Percentiles rank a stretch among this genome's conserved stretches.
phyloP scores from a whole-genome alignment of 163 green algal genomes.

The Prototheca cutis region DNA sequence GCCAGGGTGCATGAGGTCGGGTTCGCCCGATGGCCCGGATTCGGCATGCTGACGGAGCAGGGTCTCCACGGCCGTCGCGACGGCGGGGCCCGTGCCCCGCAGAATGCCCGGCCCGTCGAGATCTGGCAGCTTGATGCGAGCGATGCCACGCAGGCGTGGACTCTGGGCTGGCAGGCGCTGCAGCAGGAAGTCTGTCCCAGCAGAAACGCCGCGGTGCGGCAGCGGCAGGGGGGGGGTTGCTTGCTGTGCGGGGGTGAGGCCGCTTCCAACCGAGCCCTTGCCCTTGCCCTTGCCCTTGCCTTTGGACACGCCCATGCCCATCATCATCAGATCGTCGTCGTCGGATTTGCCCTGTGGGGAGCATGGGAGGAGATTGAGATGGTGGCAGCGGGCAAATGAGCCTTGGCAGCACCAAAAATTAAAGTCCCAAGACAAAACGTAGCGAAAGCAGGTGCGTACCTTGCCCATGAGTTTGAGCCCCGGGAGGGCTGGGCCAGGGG shows the following conservation, averaged over 20 bases:
- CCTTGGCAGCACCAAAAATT: no score
- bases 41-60: not conserved
- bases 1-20: constrained; percentile 51
- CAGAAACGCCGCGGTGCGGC: constrained; percentile 9
- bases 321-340: constrained; percentile 24
- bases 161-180: constrained; percentile 9
- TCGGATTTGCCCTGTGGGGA: no score
- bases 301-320: constrained; percentile 4
- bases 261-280: no score
- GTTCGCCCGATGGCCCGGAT: constrained; percentile 15
- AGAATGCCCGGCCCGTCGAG: constrained; percentile 32
- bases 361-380: no score
- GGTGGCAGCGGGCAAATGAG: no score
- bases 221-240: constrained; percentile 6
- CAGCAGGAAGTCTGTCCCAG: not conserved
- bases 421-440: no score
- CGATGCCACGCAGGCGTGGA: constrained; percentile 12
- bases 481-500: no score
- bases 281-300: not conserved
- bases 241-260: no score
- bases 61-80: not conserved
- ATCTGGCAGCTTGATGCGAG: constrained; percentile 40
- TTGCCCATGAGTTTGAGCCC: no score
- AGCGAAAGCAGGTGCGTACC: no score
- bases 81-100: constrained; percentile 15